These are phyloP conservation scores for Chaetomiaceae sp. DNA, from an alignment of 2,329 filamentous ascomycete species.

Conservation along the genomic window DNA sequence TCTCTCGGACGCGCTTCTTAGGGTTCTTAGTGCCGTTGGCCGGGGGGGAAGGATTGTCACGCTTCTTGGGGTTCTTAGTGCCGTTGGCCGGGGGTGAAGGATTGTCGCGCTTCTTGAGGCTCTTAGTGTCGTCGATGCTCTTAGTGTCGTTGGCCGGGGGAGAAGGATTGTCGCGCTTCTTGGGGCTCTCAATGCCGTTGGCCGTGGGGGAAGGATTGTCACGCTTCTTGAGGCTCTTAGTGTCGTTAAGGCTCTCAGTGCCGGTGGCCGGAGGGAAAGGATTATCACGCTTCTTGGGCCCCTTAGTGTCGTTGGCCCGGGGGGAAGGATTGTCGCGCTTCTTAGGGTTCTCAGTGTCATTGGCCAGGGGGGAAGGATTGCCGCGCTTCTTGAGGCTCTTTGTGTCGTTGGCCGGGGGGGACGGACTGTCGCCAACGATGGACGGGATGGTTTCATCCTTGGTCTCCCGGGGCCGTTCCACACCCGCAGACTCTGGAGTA, in stretches of 20 bases:
- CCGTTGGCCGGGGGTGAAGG: not conserved
- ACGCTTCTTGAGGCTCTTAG: too few relatives aligned
- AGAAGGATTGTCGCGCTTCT: not conserved
- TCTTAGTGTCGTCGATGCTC: too few relatives aligned
- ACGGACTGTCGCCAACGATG: too few relatives aligned
- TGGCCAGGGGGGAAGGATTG: not conserved
- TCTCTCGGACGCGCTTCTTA: slow-evolving; percentile 9
- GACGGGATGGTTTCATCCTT: not conserved
- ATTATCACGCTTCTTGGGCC: slow-evolving; percentile 9
- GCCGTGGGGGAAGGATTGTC: too few relatives aligned
- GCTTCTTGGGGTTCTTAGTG: slow-evolving; percentile 11
- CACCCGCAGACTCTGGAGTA: too few relatives aligned
- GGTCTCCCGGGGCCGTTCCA: not conserved
- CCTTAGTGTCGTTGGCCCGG: slow-evolving; percentile 9
- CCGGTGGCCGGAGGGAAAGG: not conserved
- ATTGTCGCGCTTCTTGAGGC: too few relatives aligned
- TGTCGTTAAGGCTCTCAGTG: too few relatives aligned
- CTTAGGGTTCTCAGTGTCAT: slow-evolving; percentile 4
- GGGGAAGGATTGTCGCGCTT: too few relatives aligned
- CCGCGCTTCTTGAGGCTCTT: slow-evolving; percentile 13
- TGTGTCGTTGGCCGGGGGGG: not conserved
- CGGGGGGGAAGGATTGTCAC: not conserved
- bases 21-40: slow-evolving; percentile 3
- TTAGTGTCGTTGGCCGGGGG: not conserved
- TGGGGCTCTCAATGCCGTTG: not conserved